Percentiles rank a stretch among this genome's conserved stretches.
Conservation (phyloP, 2,329 filamentous ascomycete species). For the Cryphonectria radicalis region DNA sequence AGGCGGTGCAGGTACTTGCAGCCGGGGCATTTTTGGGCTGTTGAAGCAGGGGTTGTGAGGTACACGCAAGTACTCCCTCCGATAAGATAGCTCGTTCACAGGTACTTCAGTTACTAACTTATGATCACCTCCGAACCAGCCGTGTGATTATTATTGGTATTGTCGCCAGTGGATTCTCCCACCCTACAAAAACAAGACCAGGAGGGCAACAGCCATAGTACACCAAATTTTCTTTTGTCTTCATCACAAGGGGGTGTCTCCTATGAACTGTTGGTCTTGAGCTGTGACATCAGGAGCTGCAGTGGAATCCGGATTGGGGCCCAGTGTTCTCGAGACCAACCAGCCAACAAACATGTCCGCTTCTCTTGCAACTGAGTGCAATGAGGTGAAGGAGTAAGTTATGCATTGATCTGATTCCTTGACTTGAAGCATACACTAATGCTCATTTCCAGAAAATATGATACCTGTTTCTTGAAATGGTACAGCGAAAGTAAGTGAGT, state of each 20-base stretch:
- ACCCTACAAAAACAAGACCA: background rate
- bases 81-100: slow-evolving; percentile 4
- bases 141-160: background rate
- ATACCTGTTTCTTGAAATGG: slow-evolving; percentile 98
- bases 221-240: too few species aligned
- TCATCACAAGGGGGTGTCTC: background rate
- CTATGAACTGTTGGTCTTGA: background rate
- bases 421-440: background rate
- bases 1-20: background rate
- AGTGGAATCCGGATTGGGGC: background rate
- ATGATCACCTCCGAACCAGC: background rate
- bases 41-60: background rate
- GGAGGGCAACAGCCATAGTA: background rate
- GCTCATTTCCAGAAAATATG: slow-evolving; percentile 71
- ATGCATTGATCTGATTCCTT: too few species aligned
- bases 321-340: background rate
- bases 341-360: slow-evolving; percentile 77
- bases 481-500: slow-evolving; percentile 87
- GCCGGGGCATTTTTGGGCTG: background rate
- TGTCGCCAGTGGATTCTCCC: background rate
- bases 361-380: slow-evolving; percentile 92
- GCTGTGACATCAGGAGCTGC: background rate
- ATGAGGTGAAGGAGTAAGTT: slow-evolving; percentile 89
- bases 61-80: slow-evolving; percentile 2
- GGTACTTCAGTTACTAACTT: background rate